Evolutionary conservation across 768 basidiomycete species (phyloP), one percentile per base, ranked within the genome.

Genomic region (Leccinellum albellum): DNA sequence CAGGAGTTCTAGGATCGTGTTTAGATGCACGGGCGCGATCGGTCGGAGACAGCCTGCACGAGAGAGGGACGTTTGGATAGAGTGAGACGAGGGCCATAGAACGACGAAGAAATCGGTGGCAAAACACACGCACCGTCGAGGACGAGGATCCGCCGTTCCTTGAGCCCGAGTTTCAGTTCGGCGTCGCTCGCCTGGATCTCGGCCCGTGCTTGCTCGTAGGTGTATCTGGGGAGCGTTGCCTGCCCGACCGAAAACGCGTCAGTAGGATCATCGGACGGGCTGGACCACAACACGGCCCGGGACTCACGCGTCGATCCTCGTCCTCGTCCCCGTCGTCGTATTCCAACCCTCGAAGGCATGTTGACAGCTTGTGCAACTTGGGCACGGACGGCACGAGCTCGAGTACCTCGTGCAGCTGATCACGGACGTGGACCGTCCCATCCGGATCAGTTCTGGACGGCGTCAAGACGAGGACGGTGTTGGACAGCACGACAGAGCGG

Each of bases 401-500:
- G 50, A 98, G 73, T 49, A 98, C 79, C 64, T 97, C 88, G 63
- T 85, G 87, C 31, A 94, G 74, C 62, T 88, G 86, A 61, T 94
- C 91, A 51, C 87, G 83, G 51, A 97, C 87, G 53, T 88, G 81
- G 10, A 91, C 76, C 2, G 74, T 72, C 46, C 81, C 76, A 20
- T 74, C 68, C 2, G 69, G 61, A 45, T 67, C 60, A 3, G 64
- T 61, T 37, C 74, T 67, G 2, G 78, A 74, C 17, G 84, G 75
- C 3, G 85, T 85, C 58, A 89, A 78, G 45, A 98, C 81, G 13
- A 94, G 76, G 32, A 95, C 74, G 0, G 93, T 87, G 71, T 98
- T 98, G 17, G 94, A 97, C 48, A 97, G 76, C 9, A 81, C 79
- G n/a, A 98, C 87, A 0, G 94, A 89, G 54, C 95, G 86, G 26